Evolutionary conservation across 352 stramenopile genomes (phyloP).

Genomic region (Hyaloperonospora brassicae): DNA sequence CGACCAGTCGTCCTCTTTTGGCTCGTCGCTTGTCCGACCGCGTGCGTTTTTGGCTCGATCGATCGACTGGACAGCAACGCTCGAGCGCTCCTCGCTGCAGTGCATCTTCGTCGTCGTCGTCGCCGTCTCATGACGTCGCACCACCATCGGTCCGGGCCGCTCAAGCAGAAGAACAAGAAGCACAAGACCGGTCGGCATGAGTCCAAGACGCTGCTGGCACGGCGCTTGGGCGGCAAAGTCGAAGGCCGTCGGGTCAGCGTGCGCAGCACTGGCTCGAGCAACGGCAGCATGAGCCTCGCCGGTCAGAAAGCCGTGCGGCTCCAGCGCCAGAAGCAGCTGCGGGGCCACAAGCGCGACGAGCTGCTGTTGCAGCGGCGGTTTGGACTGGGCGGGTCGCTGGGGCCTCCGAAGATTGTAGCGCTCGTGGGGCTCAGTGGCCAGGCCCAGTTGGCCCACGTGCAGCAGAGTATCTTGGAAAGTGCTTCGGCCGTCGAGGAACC

Average conservation of each 20-base stretch:
- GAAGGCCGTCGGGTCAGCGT: conserved; percentile 41
- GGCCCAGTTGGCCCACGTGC: conserved; percentile 54
- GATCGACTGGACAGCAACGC: conserved; percentile 11
- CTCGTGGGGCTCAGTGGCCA: conserved; percentile 70
- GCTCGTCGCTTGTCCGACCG: too few relatives aligned
- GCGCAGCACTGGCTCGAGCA: conserved; percentile 32
- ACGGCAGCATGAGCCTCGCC: conserved; percentile 40
- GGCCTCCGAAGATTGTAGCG: conserved; percentile 78
- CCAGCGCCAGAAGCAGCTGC: conserved; percentile 79
- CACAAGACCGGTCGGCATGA: conserved; percentile 84
- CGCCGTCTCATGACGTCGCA: conserved; percentile 44
- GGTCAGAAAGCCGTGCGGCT: conserved; percentile 68
- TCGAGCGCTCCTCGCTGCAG: not conserved
- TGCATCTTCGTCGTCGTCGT: too few relatives aligned
- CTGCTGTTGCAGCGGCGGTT: conserved; percentile 79
- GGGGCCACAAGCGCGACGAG: conserved; percentile 81
- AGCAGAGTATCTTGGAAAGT: conserved; percentile 57
- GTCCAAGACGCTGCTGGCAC: conserved; percentile 68
- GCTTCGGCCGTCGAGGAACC: conserved; percentile 54
- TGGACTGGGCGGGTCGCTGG: conserved; percentile 53
- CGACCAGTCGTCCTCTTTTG: too few relatives aligned
- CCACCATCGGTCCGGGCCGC: conserved; percentile 79
- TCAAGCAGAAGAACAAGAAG: conserved; percentile 90
- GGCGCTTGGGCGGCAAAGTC: conserved; percentile 67
- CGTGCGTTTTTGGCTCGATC: too few relatives aligned